Conservation (phyloP, 2,329 filamentous ascomycete genomes). For the Cryphonectria nitschkei region DNA sequence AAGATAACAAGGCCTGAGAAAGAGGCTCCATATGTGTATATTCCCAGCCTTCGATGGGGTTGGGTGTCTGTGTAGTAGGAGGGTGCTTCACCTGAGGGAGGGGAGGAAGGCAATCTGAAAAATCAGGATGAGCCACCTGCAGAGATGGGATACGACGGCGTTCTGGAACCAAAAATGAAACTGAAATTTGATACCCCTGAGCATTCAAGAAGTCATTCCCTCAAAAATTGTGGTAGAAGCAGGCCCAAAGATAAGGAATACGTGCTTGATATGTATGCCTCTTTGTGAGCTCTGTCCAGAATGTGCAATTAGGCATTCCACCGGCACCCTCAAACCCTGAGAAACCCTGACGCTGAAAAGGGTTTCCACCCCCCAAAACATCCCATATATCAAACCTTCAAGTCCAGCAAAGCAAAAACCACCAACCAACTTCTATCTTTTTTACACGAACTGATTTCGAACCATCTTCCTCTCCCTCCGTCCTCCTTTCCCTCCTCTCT, state of each 20-base stretch:
- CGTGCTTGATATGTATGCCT: neutral
- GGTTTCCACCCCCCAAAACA: neutral
- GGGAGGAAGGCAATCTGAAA: neutral
- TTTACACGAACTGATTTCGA: neutral
- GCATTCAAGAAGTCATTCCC: neutral
- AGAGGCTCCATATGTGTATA: neutral
- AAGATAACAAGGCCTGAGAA: slow-evolving; percentile 53
- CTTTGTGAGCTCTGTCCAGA: neutral
- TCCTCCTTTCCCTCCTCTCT: neutral
- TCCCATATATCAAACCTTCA: neutral
- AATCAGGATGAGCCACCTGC: neutral
- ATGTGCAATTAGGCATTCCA: neutral
- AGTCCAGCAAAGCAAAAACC: neutral
- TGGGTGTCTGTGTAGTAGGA: neutral
- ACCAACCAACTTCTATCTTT: neutral
- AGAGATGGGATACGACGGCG: neutral
- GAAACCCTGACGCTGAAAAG: neutral
- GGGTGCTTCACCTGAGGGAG: neutral
- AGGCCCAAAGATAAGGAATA: neutral
- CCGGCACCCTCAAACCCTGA: neutral
- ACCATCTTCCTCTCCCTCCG: neutral
- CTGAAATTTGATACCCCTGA: slow-evolving; percentile 30
- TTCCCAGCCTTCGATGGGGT: neutral
- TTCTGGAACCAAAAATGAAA: slow-evolving; percentile 8
- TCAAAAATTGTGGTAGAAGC: neutral